Percentiles rank a stretch among this genome's conserved stretches.
phyloP scores from a whole-genome alignment of 768 basidiomycete species.

The Filobasidium wieringae region DNA sequence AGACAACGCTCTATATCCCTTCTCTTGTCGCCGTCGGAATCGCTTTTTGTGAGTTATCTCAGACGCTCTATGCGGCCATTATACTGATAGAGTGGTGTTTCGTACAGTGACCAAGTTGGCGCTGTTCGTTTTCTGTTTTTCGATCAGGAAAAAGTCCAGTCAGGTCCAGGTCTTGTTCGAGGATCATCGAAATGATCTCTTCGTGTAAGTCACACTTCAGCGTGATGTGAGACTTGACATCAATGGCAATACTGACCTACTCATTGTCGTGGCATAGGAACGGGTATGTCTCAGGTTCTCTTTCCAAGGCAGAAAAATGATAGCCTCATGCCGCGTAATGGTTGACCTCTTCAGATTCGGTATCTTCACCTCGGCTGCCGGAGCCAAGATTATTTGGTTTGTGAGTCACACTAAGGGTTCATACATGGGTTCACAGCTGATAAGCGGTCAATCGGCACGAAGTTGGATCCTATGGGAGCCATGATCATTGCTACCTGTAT shows the following conservation, averaged over 20 bases:
- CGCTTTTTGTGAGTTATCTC: constrained; percentile 53
- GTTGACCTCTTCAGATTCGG: constrained; percentile 38
- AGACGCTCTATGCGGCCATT: too few species aligned
- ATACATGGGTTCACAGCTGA: not conserved
- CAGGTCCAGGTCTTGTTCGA: constrained; percentile 95
- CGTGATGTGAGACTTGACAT: not conserved
- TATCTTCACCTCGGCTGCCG: constrained; percentile 40
- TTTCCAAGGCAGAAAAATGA: too few species aligned
- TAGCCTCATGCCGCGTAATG: too few species aligned
- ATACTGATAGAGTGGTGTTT: too few species aligned
- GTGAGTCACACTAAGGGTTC: constrained; percentile 1
- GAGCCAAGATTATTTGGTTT: constrained; percentile 42
- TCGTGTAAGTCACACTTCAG: constrained; percentile 53
- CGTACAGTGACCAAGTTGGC: constrained; percentile 73
- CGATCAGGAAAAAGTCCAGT: constrained; percentile 66
- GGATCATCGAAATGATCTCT: constrained; percentile 89
- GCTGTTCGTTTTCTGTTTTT: constrained; percentile 75
- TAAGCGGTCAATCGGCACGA: not conserved
- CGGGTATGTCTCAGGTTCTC: not conserved
- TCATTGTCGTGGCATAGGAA: not conserved
- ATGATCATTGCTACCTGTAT: constrained; percentile 43
- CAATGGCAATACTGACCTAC: not conserved
- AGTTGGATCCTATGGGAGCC: constrained; percentile 36
- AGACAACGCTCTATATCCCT: constrained; percentile 62
- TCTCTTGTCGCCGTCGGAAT: constrained; percentile 70